Percentiles rank a stretch among this genome's conserved stretches.
Conservation (phyloP, 495 filamentous ascomycete genomes). For the Eremomyces bilateralis region DNA sequence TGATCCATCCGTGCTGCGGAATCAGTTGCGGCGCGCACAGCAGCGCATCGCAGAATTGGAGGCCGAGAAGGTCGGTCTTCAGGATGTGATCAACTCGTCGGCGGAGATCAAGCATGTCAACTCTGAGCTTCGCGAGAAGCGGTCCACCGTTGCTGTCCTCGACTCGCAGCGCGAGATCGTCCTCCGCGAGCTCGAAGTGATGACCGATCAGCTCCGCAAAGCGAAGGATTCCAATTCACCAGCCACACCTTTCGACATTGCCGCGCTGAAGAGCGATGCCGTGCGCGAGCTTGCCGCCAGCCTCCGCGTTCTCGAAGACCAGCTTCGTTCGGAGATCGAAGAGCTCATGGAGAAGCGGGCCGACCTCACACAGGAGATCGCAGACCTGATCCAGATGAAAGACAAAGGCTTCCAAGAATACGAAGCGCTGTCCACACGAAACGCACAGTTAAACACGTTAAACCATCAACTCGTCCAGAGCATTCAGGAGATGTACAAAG, state of each 20-base stretch:
- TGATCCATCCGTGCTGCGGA: conserved; percentile 49
- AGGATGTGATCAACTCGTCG: conserved; percentile 34
- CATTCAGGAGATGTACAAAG: conserved; percentile 79
- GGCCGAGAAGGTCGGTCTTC: conserved; percentile 29
- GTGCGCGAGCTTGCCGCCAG: conserved; percentile 75
- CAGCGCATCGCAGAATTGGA: conserved; percentile 71
- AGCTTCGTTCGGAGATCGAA: conserved; percentile 57
- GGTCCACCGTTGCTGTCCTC: conserved; percentile 86
- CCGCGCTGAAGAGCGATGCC: conserved; percentile 50
- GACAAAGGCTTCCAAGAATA: conserved; percentile 89
- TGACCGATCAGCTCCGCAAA: conserved; percentile 53
- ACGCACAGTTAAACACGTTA: conserved; percentile 75
- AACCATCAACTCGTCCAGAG: conserved; percentile 89
- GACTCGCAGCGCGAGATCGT: conserved; percentile 92
- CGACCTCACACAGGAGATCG: conserved; percentile 60
- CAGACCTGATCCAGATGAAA: conserved; percentile 53
- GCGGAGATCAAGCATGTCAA: conserved; percentile 69
- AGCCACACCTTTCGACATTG: conserved; percentile 19
- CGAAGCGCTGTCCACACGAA: conserved; percentile 81
- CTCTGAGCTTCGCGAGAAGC: conserved; percentile 74
- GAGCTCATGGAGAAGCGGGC: conserved; percentile 65
- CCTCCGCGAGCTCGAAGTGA: conserved; percentile 69
- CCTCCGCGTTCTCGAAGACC: conserved; percentile 66
- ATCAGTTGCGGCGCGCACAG: conserved; percentile 59
- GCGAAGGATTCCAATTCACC: conserved; percentile 40